Conservation (phyloP, 768 basidiomycete genomes). For the Macrolepiota albuminosa region DNA sequence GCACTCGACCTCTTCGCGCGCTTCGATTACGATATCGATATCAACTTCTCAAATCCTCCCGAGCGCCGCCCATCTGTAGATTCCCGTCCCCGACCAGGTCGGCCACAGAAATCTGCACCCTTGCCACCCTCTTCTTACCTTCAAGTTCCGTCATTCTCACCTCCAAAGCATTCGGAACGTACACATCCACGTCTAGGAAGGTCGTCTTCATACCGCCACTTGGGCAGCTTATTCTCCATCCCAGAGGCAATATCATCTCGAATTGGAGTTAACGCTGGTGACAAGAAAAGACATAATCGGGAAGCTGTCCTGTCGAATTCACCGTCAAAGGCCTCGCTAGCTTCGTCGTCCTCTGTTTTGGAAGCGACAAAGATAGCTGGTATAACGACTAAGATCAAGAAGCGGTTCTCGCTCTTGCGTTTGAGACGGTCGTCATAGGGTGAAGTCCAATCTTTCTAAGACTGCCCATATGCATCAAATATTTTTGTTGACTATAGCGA, state of each 20-base stretch:
- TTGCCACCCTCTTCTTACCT: conserved; percentile 6
- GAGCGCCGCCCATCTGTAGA: neutral
- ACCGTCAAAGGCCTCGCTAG: conserved; percentile 1
- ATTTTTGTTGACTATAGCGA: neutral
- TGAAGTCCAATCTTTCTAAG: neutral
- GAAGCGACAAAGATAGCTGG: conserved; percentile 1
- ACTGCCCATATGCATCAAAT: neutral
- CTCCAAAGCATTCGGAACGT: neutral
- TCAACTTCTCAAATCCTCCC: conserved; percentile 1
- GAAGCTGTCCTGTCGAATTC: neutral
- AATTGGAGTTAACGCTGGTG: conserved; percentile 3
- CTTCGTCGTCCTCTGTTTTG: conserved; percentile 5
- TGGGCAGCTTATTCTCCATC: conserved; percentile 7
- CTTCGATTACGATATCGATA: conserved; percentile 11
- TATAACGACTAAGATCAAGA: conserved; percentile 14
- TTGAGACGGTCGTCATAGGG: conserved; percentile 5
- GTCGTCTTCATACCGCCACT: conserved; percentile 1
- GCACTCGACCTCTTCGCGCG: conserved; percentile 17
- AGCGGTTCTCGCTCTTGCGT: conserved; percentile 13
- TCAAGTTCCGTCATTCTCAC: conserved; percentile 7
- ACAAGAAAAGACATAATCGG: neutral
- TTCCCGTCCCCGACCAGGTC: neutral
- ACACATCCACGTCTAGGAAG: neutral
- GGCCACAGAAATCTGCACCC: neutral
- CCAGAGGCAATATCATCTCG: conserved; percentile 15